Base-by-base conservation (phyloP, 2,329 filamentous ascomycete genomes). In the Ascochyta koolunga region DNA sequence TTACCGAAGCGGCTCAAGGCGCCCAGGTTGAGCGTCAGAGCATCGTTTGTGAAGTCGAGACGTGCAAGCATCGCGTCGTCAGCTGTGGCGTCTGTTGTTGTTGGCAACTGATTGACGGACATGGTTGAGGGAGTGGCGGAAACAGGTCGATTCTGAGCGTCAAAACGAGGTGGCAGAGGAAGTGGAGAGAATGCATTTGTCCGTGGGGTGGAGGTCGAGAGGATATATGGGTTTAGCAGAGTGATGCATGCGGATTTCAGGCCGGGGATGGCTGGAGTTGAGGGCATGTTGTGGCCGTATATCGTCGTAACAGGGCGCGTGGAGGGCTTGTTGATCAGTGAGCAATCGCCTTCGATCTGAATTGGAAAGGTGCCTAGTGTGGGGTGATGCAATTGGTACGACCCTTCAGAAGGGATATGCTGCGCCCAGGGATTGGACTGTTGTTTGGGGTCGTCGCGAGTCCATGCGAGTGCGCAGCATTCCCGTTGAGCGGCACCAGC, bases 391-490 rank as follows among this genome's bases (percentile, higher is more conserved):
- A 82, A 68, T 22, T 75, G 72, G 58, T 82, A 81, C 4, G 69
- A 69, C 3, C 77, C 77, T 58, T 70, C 68, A 1, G 70, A 68
- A 1, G 69, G 69, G 42, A 74, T 66, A 32, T 74, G 70, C 32
- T 71, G 64, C 5, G 72, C 70, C 71, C 70, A 75, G 5, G 72
- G 72, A 31, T 75, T 75, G 4, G 71, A 67, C 37, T 71, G 71
- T 41, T 71, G 62, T 22, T 69, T 61, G 10, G 74, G 69, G 13
- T 74, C 62, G 22, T 74, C 70, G n/a, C 64, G 64, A n/a, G 66
- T 72, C 83, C 87, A 91, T n/a, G 89, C 84, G 2, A 93, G 82
- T 2, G 86, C 82, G 21, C 86, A 89, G 62, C 85, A 86, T 74
- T 91, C 88, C 27, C 83, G 81, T 68, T 89, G 85, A 0, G 88